Evolutionary conservation across 768 basidiomycete genomes (phyloP), one percentile per base, ranked within the genome.

Genomic region (Panellus pusillus): DNA sequence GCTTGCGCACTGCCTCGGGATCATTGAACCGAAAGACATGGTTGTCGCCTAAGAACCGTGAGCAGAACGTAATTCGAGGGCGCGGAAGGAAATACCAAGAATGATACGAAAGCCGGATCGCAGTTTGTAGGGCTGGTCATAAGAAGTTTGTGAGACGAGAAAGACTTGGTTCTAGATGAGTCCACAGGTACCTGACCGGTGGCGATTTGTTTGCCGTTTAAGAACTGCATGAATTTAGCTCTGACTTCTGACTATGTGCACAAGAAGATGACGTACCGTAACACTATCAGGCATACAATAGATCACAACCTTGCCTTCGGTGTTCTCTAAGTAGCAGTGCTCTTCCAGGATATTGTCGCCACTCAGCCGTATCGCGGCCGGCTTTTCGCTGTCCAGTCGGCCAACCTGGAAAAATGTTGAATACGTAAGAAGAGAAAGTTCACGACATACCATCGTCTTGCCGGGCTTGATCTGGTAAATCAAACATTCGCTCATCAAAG

Each of bases 1-100:
- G 89, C 66, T 91, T 93, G 59, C 93, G 90, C 57, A 95, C 93
- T 70, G 93, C 92, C 69, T 94, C 92, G 0, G 93, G 93, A 64
- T 96, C 90, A 65, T 91, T 98, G 72, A 97, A 98, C 15, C 97
- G 84, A 71, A 99, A 99, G 51, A 98, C 94, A 73, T 99, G 97
- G 60, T 93, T 87, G 62, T 98, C 95, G 49, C 96, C 91, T 92
- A 45, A 54, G 53, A 50, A 29, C 35, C 51, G 52, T 57, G 20
- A 61, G 52, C 18, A 42, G 47, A 44, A 53, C 20, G 54, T 57
- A 56, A 61, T 19, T n/a, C 36, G 29, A 49, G 37, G 15, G 40
- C 32, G 6, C 37, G 27, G 20, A 36, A 48, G 29, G 59, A 41
- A 44, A 72, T 63, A 91, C 91, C 96, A 46, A 99, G 81, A 68